Base-by-base conservation (phyloP, 2,329 filamentous ascomycete species). In the Apiospora rasikravindrae region DNA sequence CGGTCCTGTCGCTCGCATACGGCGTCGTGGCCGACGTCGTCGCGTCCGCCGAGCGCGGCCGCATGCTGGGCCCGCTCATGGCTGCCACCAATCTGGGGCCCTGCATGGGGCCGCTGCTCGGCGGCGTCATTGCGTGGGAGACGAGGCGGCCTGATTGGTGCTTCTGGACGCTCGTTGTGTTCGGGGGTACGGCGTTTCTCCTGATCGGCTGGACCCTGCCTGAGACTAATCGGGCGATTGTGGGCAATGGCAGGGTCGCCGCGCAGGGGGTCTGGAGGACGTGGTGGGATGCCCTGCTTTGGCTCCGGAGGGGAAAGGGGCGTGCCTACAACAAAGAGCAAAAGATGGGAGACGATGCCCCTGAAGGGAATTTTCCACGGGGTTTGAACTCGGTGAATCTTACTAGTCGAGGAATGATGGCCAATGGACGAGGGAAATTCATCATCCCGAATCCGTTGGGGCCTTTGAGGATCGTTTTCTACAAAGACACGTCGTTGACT, bases 341-440 rank as follows among this genome's bases (percentile, higher is more conserved):
- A 24, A 8, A 51, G 7, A 51, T 10, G 11, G 13, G 8, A 24
- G 47, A 51, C n/a, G n/a, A 26, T 3, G 10, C 45, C 16, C 22
- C 45, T 6, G 2, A 16, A 7, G 14, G 16, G 16, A 5, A 47
- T 7, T 3, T 47, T n/a, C 16, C 45, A 22, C 14, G 16, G 1
- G 6, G 14, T 5, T n/a, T 24, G n/a, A n/a, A 24, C 0, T 4
- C 13, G 22, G 13, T 8, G 22, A 80, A 8, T 77, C 85, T 0
- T 83, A 84, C 10, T 78, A 88, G 14, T 71, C 79, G 2, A 82
- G 88, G 67, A 82, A 82, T 64, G 83, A 14, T 2, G 80, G 72
- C 84, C 82, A 67, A 83, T 83, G 66, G 81, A 85, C 22, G 83
- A 86, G 71, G 85, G 88, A 72, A 79, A 90, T n/a, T 76, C 77